phyloP scores from a whole-genome alignment of 768 basidiomycete species.

The Boletus pseudo-olivaceus region DNA sequence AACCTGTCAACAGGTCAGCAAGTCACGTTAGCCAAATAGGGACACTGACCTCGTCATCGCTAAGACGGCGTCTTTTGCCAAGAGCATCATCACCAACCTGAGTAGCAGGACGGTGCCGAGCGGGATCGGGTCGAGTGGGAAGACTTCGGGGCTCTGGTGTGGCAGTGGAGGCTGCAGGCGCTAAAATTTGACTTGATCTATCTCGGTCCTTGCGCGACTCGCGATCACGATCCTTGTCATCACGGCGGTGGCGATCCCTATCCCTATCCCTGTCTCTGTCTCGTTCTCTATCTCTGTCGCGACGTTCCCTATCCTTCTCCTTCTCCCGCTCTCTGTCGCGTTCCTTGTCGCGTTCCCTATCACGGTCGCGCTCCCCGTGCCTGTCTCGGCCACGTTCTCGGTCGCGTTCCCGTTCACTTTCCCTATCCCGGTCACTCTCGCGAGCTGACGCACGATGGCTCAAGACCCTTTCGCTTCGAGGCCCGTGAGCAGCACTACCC shows the following conservation, averaged over 20 bases:
- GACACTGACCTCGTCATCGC: slow-evolving; percentile 69
- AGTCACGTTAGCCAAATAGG: not conserved
- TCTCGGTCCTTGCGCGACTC: slow-evolving; percentile 63
- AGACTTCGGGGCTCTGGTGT: slow-evolving; percentile 52
- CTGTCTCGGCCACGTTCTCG: slow-evolving; percentile 46
- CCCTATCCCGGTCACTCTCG: slow-evolving; percentile 38
- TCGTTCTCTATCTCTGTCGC: slow-evolving; percentile 44
- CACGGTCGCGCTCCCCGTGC: slow-evolving; percentile 46
- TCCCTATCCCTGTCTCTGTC: slow-evolving; percentile 46
- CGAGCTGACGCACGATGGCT: slow-evolving; percentile 37
- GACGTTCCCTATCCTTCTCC: slow-evolving; percentile 39
- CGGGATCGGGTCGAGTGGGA: slow-evolving; percentile 57
- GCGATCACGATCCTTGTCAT: slow-evolving; percentile 64
- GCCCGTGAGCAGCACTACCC: slow-evolving; percentile 51
- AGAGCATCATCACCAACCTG: slow-evolving; percentile 58
- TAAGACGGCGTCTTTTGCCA: slow-evolving; percentile 65
- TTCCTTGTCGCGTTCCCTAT: slow-evolving; percentile 44
- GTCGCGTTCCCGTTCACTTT: slow-evolving; percentile 46
- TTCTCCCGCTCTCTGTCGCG: slow-evolving; percentile 36
- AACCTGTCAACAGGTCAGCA: slow-evolving; percentile 39
- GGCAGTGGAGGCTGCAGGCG: slow-evolving; percentile 27
- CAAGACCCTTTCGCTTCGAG: slow-evolving; percentile 46
- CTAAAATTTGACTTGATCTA: slow-evolving; percentile 33
- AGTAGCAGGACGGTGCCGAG: slow-evolving; percentile 48
- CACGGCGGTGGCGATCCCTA: slow-evolving; percentile 49